Percentiles rank a stretch among this genome's conserved stretches.
These are phyloP conservation scores for Truncatella angustata DNA, from an alignment of 2,329 filamentous ascomycete genomes.

Conservation along the genomic window DNA sequence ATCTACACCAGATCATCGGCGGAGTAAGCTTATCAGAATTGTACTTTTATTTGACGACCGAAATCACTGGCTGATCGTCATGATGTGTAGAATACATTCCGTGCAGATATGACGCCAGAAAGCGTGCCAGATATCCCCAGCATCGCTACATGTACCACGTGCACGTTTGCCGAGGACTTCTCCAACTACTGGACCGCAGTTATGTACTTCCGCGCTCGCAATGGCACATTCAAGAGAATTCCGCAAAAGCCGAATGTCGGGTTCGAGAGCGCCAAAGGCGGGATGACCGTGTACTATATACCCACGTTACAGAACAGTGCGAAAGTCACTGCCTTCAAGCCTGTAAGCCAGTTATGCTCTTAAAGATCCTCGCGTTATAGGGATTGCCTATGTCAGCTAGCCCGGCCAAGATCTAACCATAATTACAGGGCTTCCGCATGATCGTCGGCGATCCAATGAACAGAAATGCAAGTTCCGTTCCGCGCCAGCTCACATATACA, in stretches of 20 bases:
- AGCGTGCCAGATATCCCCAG: constrained; percentile 24
- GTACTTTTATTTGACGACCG: too few relatives aligned
- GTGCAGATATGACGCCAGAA: constrained; percentile 27
- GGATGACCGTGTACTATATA: constrained; percentile 31
- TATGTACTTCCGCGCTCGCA: constrained; percentile 16
- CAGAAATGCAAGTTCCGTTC: not conserved
- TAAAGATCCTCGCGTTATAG: too few relatives aligned
- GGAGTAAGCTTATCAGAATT: too few relatives aligned
- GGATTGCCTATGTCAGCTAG: not conserved
- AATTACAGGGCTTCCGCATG: not conserved
- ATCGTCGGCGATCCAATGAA: constrained; percentile 9
- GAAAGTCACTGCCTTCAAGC: constrained; percentile 33
- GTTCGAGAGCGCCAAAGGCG: constrained; percentile 25
- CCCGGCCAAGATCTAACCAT: not conserved
- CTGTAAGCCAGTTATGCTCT: constrained; percentile 27
- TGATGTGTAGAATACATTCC: too few relatives aligned
- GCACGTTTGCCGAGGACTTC: constrained; percentile 20
- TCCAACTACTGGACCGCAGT: constrained; percentile 8
- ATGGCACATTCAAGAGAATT: constrained; percentile 28
- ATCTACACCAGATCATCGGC: constrained; percentile 30
- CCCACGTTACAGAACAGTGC: constrained; percentile 15
- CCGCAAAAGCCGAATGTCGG: constrained; percentile 28
- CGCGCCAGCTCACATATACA: not conserved
- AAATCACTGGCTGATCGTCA: too few relatives aligned
- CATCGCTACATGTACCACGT: constrained; percentile 26